Evolutionary conservation across 1,139 yeast genomes (phyloP), one percentile per base, ranked within the genome.

Genomic region (Pichia sp.): DNA sequence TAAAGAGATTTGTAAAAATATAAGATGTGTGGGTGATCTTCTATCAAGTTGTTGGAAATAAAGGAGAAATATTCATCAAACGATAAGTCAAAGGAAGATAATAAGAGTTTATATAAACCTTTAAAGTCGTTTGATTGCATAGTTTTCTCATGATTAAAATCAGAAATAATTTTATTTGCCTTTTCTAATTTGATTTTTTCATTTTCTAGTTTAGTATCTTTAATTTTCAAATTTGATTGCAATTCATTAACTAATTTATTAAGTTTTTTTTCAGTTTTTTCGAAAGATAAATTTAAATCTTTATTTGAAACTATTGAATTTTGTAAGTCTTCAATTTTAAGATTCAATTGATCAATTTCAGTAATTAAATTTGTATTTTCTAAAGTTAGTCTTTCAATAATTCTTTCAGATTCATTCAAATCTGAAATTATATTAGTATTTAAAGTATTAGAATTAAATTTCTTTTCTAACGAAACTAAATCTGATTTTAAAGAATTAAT

Each of bases 351-450:
- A 70, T 74, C 45, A 72, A 62, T 20, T 24, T 34, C 8, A 18
- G 21, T 10, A 27, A 54, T 56, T 19, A 80, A 61, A 18, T 62
- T 68, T 13, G 73, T 63, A 50, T 82, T 83, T 47, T 79, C 72
- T 6, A 65, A 60, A 0, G 82, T 76, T 38, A 83, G 61, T 21
- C 64, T 68, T 38, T 80, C 87, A 22, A 81, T 70, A 42, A 81
- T 60, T 25, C 52, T 52, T 33, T 70, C 76, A 50, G 70, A 43
- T 5, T 35, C 18, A 6, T 19, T 31, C 21, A 41, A 35, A 20
- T 43, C 46, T 10, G 21, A 10, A 4, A 33, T 4, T 4, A 33
- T 13, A 4, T 11, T 16, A 5, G 35, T 24, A 15, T 39, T 24
- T 10, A 26, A 11, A 16, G 33, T 30, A 15, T 14, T 21, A n/a